These are phyloP conservation scores for Papiliotrema flavescens DNA, from an alignment of 1,284 basidiomycete genomes.

Conservation along the genomic window DNA sequence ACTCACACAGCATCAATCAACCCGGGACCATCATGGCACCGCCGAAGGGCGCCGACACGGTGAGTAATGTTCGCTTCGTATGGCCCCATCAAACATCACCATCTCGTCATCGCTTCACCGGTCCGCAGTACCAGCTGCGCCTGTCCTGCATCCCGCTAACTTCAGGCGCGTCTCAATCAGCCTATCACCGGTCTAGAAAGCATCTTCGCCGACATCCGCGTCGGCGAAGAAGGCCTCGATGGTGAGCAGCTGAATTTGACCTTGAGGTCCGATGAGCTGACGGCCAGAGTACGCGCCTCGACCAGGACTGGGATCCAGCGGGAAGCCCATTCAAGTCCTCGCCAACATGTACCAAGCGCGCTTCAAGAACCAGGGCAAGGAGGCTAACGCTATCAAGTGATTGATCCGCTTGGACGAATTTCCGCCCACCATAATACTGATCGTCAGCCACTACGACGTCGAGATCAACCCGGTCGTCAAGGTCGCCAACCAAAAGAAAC, in stretches of 20 bases:
- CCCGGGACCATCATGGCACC: conserved; percentile 7
- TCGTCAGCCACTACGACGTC: conserved; percentile 43
- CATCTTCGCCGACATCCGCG: conserved; percentile 1
- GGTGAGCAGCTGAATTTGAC: conserved; percentile 1
- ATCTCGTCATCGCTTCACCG: background rate
- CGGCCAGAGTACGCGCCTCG: conserved; percentile 13
- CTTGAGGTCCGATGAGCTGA: background rate
- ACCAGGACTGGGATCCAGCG: conserved; percentile 35
- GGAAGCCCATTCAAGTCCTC: conserved; percentile 31
- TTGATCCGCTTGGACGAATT: conserved; percentile 1
- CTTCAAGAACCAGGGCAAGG: conserved; percentile 30
- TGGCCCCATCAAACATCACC: background rate
- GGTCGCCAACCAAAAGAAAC: conserved; percentile 38
- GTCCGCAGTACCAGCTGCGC: background rate
- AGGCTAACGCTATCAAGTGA: conserved; percentile 38
- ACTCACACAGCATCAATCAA: no score
- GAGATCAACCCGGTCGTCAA: conserved; percentile 42
- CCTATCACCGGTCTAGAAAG: conserved; percentile 1
- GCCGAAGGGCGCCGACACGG: conserved; percentile 4
- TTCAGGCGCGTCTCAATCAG: background rate
- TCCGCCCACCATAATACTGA: conserved; percentile 3
- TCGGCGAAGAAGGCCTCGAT: conserved; percentile 3
- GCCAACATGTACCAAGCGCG: conserved; percentile 44
- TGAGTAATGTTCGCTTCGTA: background rate
- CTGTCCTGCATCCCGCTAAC: background rate